These are phyloP conservation scores for Paramecium tetraurelia DNA, from an alignment of 73 alveolate genomes.

Conservation along the genomic window DNA sequence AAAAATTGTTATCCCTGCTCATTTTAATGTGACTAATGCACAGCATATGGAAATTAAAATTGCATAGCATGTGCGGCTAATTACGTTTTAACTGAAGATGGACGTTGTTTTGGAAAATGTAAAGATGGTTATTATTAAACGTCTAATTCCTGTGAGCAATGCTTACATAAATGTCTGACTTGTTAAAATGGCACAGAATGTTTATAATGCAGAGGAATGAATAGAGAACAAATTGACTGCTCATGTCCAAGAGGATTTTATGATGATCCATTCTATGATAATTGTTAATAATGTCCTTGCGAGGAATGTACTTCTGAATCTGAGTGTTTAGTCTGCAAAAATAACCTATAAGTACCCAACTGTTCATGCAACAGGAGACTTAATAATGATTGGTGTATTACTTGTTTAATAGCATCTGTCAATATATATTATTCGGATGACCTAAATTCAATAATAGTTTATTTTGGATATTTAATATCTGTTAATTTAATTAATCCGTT, in stretches of 20 bases:
- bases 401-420: neutral
- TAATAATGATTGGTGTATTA: slow-evolving; percentile 5
- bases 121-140: neutral
- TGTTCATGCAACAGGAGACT: slow-evolving; percentile 1
- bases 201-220: neutral
- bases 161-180: neutral
- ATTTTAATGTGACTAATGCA: neutral
- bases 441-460: neutral
- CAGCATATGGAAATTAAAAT: neutral
- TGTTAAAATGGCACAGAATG: neutral
- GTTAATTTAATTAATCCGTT: neutral
- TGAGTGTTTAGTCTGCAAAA: neutral
- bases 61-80: neutral
- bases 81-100: neutral
- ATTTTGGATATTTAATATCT: neutral
- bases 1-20: neutral
- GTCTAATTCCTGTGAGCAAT: neutral
- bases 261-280: neutral
- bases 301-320: neutral
- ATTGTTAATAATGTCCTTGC: neutral
- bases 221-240: neutral
- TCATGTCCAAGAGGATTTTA: neutral
- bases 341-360: neutral
- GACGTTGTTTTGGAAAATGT: neutral
- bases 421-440: neutral